phyloP scores from a whole-genome alignment of 129 eudicot species.

The Chrysanthemum seticuspe region DNA sequence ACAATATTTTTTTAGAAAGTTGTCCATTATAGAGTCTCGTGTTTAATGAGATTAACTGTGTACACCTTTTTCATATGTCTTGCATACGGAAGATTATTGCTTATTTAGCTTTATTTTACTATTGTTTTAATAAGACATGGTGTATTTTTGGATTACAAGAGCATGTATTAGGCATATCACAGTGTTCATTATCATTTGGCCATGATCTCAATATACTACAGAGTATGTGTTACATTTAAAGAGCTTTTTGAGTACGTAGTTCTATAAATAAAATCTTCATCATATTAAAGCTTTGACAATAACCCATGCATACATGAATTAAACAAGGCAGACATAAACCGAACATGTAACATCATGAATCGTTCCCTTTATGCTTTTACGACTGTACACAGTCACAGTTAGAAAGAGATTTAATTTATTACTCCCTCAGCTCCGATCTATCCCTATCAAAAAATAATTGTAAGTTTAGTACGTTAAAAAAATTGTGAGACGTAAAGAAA shows the following conservation, averaged over 20 bases:
- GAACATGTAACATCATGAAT: slow-evolving; percentile 29
- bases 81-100: too few species aligned
- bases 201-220: slow-evolving; percentile 11
- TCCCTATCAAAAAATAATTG: slow-evolving; percentile 19
- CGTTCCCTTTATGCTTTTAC: slow-evolving; percentile 37
- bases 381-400: slow-evolving; percentile 34
- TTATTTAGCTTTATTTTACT: too few species aligned
- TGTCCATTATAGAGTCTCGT: too few species aligned
- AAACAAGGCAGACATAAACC: slow-evolving; percentile 30
- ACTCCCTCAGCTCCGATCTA: slow-evolving; percentile 15
- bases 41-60: too few species aligned
- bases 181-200: background rate
- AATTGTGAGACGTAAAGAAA: too few species aligned
- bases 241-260: slow-evolving; percentile 14
- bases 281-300: slow-evolving; percentile 21
- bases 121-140: too few species aligned
- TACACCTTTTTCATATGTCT: too few species aligned
- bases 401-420: slow-evolving; percentile 26
- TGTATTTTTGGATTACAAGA: too few species aligned
- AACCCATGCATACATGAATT: slow-evolving; percentile 31
- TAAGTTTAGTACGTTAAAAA: background rate
- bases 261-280: slow-evolving; percentile 1
- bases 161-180: too few species aligned
- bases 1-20: background rate
- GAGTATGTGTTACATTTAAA: slow-evolving; percentile 17